A percentile compares a stretch with the other conserved stretches of the same genome.
Conservation (phyloP, 768 basidiomycete species). For the Lyophyllum shimeji region DNA sequence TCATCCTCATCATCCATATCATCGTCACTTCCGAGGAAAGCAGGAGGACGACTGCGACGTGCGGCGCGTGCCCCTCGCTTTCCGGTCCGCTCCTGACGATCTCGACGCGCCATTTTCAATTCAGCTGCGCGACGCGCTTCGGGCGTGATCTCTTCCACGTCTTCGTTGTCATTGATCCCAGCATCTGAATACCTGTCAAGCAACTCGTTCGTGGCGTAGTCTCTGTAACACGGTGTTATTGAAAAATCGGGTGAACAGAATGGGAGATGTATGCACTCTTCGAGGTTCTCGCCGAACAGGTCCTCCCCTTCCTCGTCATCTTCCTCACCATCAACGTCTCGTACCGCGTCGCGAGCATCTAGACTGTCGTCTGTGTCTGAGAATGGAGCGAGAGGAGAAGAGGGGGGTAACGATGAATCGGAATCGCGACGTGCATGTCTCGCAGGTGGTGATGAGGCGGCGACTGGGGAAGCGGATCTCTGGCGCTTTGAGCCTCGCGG, state of each 20-base stretch:
- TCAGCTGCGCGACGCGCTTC: slow-evolving; percentile 82
- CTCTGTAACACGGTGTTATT: slow-evolving; percentile 41
- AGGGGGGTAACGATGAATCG: slow-evolving; percentile 80
- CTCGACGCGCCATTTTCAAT: slow-evolving; percentile 82
- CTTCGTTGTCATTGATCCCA: slow-evolving; percentile 82
- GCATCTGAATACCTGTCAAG: slow-evolving; percentile 88
- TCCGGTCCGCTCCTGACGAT: slow-evolving; percentile 70
- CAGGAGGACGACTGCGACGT: slow-evolving; percentile 77
- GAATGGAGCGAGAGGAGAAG: slow-evolving; percentile 80
- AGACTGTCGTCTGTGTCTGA: slow-evolving; percentile 84
- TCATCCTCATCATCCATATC: slow-evolving; percentile 79
- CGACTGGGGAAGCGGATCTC: slow-evolving; percentile 52
- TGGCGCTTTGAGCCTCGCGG: slow-evolving; percentile 61
- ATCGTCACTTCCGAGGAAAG: slow-evolving; percentile 83
- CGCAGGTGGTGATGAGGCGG: slow-evolving; percentile 48
- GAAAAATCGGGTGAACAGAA: slow-evolving; percentile 8
- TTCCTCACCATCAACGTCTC: slow-evolving; percentile 65
- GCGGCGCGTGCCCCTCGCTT: slow-evolving; percentile 73
- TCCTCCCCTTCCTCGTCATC: slow-evolving; percentile 92
- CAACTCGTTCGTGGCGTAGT: slow-evolving; percentile 80
- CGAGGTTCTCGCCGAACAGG: slow-evolving; percentile 79
- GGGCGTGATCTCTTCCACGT: slow-evolving; percentile 64
- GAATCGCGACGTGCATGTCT: slow-evolving; percentile 53
- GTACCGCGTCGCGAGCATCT: slow-evolving; percentile 67
- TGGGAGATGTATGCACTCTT: slow-evolving; percentile 50